A percentile compares a stretch with the other conserved stretches of the same genome.
phyloP scores from a whole-genome alignment of 345 rosid species.

The Brassica juncea region DNA sequence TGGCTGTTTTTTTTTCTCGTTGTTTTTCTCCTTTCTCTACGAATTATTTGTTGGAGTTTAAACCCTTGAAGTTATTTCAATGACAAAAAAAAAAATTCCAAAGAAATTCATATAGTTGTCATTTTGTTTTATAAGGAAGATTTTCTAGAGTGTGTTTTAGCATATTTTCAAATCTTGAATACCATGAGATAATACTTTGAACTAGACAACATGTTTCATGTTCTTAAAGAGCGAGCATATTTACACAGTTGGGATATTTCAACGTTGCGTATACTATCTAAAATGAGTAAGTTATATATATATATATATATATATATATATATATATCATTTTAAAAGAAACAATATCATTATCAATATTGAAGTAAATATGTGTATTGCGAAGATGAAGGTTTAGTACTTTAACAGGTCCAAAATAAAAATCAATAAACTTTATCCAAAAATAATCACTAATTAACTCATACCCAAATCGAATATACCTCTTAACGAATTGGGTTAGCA shows the following conservation, averaged over 20 bases:
- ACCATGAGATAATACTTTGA: no score
- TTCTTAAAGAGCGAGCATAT: not conserved
- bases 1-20: no score
- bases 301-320: no score
- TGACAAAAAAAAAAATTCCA: no score
- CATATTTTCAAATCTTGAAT: no score
- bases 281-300: not conserved
- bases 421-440: not conserved
- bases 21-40: no score
- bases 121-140: no score
- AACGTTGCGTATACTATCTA: conserved; percentile 6
- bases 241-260: not conserved
- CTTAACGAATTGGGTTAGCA: conserved; percentile 24
- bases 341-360: not conserved
- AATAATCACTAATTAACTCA: conserved; percentile 4
- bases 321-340: not conserved
- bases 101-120: no score
- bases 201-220: not conserved
- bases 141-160: no score
- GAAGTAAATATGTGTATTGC: not conserved
- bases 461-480: conserved; percentile 2
- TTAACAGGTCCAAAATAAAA: conserved; percentile 1
- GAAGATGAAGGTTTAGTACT: conserved; percentile 10
- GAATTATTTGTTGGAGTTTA: no score
- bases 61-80: no score